Evolutionary conservation across 1,284 basidiomycete species (phyloP).

Genomic region (Papiliotrema laurentii): DNA sequence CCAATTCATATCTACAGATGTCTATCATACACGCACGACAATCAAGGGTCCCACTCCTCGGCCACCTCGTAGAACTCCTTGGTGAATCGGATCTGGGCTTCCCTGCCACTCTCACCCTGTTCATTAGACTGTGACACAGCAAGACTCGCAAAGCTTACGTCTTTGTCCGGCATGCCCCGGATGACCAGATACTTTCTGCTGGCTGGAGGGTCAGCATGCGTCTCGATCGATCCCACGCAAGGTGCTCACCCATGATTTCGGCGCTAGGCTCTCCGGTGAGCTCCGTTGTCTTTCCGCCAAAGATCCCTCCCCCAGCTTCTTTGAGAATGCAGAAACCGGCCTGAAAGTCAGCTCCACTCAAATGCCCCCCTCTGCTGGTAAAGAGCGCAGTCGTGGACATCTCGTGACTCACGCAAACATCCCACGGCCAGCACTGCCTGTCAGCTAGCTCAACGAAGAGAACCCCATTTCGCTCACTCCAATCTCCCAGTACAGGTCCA

Average conservation of each 20-base stretch:
- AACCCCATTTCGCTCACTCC: conserved; percentile 51
- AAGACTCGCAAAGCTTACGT: conserved; percentile 14
- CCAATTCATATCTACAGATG: no score
- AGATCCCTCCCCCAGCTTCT: conserved; percentile 78
- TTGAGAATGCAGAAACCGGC: conserved; percentile 88
- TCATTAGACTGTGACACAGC: background rate
- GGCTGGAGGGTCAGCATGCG: conserved; percentile 37
- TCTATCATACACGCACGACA: background rate
- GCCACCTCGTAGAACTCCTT: conserved; percentile 79
- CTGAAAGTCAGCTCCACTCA: conserved; percentile 21
- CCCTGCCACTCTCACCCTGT: conserved; percentile 57
- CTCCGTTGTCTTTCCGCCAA: conserved; percentile 60
- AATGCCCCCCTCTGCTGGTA: background rate
- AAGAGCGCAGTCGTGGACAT: background rate
- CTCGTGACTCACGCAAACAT: conserved; percentile 62
- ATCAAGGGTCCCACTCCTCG: conserved; percentile 60
- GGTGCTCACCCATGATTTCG: conserved; percentile 55
- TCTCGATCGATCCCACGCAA: background rate
- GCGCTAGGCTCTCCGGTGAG: conserved; percentile 56
- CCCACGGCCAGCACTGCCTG: conserved; percentile 65
- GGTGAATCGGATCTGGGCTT: conserved; percentile 74
- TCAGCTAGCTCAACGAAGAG: background rate
- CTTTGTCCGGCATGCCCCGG: conserved; percentile 37
- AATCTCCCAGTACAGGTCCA: conserved; percentile 85
- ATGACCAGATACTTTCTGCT: conserved; percentile 85